Base-by-base conservation (phyloP, 2,329 filamentous ascomycete species). In the Colletotrichum neosansevieriae region DNA sequence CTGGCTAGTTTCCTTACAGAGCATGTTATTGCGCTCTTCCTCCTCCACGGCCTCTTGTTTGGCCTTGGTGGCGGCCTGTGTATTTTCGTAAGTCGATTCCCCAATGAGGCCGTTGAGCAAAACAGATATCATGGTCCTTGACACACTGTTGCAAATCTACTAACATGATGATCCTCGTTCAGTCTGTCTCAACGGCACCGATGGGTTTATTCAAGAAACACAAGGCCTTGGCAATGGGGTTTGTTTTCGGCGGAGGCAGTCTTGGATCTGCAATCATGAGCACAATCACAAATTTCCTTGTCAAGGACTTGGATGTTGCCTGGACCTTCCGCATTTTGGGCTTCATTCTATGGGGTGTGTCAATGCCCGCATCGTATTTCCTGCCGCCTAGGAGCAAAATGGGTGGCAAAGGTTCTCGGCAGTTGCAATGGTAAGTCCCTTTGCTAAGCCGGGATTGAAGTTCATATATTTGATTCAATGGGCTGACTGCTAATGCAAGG, bases 251-350 rank as follows among this genome's bases (percentile, higher is more conserved):
- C 4, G 74, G 72, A 6, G 73, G 73, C 2, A 75, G 74, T 17
- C 63, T 76, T 1, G 75, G 75, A 3, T 74, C 74, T 1, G 74
- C 74, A 1, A 73, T 74, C 38, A 74, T 76, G 71, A 73, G 72
- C 15, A 71, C 76, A 17, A 72, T 69, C 0, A 70, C 72, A 6
- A 69, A 72, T 19, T 61, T 67, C 15, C 71, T 76, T n/a, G 70
- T 74, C 5, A 61, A 60, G 12, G 63, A 69, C 11, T 62, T 76
- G 4, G 75, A 71, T 29, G 72, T 74, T 3, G 66, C 71, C 7
- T 76, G 74, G 75, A 74, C 75, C 2, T 76, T 76, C 68, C 63
- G 75, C 13, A 66, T 76, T 19, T 36, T 76, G 1, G 74, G 73
- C 5, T 69, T 76, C 40, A 63, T 75, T 56, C 54, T 76, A 9